Conservation (phyloP, 305 asterid genomes). For the Rubia peregrina region DNA sequence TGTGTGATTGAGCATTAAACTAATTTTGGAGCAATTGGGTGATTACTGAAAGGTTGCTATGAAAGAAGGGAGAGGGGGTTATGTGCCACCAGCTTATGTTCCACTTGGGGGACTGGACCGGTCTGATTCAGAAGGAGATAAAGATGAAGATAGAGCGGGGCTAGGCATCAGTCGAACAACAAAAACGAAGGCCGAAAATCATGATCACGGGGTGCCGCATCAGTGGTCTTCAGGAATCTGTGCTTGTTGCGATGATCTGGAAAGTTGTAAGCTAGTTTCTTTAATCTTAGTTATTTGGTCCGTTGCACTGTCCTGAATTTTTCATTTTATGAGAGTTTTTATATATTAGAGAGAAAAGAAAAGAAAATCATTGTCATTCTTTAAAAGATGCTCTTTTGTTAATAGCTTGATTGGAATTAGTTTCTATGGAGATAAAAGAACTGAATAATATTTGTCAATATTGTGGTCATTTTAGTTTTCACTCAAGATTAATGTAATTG, state of each 20-base stretch:
- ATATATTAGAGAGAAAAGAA: not conserved
- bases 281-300: not conserved
- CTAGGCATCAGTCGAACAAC: not conserved
- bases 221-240: slow-evolving; percentile 96
- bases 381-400: not conserved
- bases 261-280: slow-evolving; percentile 80
- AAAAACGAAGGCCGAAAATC: slow-evolving; percentile 1
- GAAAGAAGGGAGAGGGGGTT: slow-evolving; percentile 19
- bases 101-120: slow-evolving; percentile 18
- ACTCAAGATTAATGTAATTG: not conserved
- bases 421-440: not conserved
- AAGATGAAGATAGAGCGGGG: slow-evolving; percentile 3
- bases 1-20: not conserved
- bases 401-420: not conserved
- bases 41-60: slow-evolving; percentile 16
- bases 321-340: not conserved
- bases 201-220: slow-evolving; percentile 23
- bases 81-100: slow-evolving; percentile 28
- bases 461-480: not conserved
- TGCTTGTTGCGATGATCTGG: slow-evolving; percentile 92
- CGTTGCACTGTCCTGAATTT: not conserved
- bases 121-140: slow-evolving; percentile 16
- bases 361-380: not conserved
- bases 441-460: not conserved
- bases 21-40: slow-evolving; percentile 6